A percentile compares a stretch with the other conserved stretches of the same genome.
phyloP scores from a whole-genome alignment of 2,329 filamentous ascomycete genomes.

The Dactylellina haptotyla region DNA sequence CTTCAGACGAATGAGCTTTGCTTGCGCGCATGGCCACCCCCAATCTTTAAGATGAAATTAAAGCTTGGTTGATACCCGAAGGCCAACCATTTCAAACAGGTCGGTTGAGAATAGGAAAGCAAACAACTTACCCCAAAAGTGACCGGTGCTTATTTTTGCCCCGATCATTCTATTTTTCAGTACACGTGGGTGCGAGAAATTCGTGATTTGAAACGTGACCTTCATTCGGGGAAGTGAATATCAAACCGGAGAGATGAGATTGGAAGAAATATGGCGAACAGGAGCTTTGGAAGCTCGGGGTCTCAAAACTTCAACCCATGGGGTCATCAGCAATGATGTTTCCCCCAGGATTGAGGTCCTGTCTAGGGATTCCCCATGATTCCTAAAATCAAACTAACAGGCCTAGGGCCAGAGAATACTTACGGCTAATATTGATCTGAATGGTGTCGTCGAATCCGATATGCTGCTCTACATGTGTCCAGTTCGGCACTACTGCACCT shows the following conservation, averaged over 20 bases:
- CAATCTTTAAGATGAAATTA: constrained; percentile 25
- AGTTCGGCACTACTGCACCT: constrained; percentile 39
- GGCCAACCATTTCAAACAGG: constrained; percentile 35
- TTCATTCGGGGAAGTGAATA: constrained; percentile 15
- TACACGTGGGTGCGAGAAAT: constrained; percentile 28
- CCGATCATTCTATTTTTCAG: background rate
- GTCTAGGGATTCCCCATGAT: background rate
- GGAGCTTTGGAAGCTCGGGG: too few relatives aligned
- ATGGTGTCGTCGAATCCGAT: constrained; percentile 5
- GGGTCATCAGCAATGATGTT: too few relatives aligned
- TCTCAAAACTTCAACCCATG: constrained; percentile 12
- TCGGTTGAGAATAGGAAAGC: constrained; percentile 31
- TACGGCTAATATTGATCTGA: background rate
- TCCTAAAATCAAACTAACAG: background rate
- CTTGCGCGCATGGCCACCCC: constrained; percentile 13
- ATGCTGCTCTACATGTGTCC: constrained; percentile 4
- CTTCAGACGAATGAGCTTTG: background rate
- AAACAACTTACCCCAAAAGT: constrained; percentile 15
- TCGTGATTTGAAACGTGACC: constrained; percentile 42
- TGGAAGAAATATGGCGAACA: background rate
- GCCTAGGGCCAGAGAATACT: background rate
- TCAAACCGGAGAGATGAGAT: constrained; percentile 4
- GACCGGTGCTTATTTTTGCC: constrained; percentile 17
- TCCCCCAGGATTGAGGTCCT: too few relatives aligned
- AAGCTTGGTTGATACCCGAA: background rate